Evolutionary conservation across 164 flowering plant genomes (phyloP), one percentile per base, ranked within the genome.

Genomic region (Annona squamosa): DNA sequence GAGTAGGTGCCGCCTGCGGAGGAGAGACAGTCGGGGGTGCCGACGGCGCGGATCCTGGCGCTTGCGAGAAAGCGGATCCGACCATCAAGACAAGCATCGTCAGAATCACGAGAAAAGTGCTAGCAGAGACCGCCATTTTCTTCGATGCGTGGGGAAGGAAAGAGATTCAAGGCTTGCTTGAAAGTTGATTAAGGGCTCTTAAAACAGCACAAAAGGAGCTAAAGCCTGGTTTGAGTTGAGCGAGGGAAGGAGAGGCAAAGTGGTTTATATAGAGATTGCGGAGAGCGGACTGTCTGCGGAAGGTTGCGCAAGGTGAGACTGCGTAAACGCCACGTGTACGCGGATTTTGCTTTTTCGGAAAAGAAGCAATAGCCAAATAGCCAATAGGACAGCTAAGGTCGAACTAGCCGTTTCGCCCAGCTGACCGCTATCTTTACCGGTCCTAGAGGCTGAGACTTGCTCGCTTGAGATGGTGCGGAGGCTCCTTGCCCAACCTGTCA

Each of bases 31-130:
- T 48, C 17, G 72, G 44, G 6, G 72, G 17, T 9, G 72, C 3
- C 3, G 72, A 37, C 37, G 72, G 44, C 43, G 72, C 2, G 45
- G 62, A 5, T 7, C 61, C n/a, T 0, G 72, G 72, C 57, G 62
- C 72, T 44, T 37, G 62, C 3, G 62, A 62, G 9, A 52, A 46
- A 18, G 62, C 61, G 5, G 72, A 66, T 66, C 68, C 68, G 10
- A 17, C 5, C 13, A 66, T n/a, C 1, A 66, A 43, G 9, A 47
- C 68, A n/a, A 66, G 44, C 18, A 43, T 66, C 68, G 37, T 64
- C 6, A 66, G 19, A 66, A 66, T 44, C 18, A n/a, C 68, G 16
- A 42, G 16, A 6, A 42, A 66, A 13, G 19, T 66, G 46, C 37
- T 5, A 4, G 17, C 12, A 4, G 16, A 43, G 43, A 4, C 42